Base-by-base conservation (phyloP, 495 filamentous ascomycete genomes). In the Annulohypoxylon maeteangense region DNA sequence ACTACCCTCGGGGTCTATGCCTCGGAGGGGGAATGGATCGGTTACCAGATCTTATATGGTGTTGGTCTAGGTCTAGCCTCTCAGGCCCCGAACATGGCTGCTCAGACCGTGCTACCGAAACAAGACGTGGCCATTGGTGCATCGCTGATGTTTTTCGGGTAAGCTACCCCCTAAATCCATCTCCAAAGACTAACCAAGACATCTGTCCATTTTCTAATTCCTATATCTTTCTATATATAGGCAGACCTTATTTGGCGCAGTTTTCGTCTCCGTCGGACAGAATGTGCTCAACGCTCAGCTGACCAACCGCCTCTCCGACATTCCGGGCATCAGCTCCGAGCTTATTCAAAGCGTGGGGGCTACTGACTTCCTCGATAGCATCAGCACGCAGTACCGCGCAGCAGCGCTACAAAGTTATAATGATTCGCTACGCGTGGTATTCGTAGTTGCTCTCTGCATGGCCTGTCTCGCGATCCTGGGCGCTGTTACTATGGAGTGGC, bases 41-140 rank as follows among this genome's bases (percentile, higher is more conserved):
- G 89, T 2, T 90, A 87, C 71, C 88, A 91, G 62, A 75, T 88
- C 31, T 25, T 91, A 5, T 87, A 79, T 45, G 90, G 90, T 25
- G 64, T 86, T 0, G 89, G 88, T 16, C 65, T 87, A 4, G 90
- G 88, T 1, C 62, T 82, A 1, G 84, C 83, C 1, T 79, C 88
- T 77, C 87, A 90, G 20, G 55, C 23, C 0, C 55, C 55, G 5
- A 25, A 18, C 10, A 7, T 59, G 8, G 36, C 36, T 3, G 34
- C 55, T 11, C 55, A 59, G 29, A 55, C 51, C 0, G 51, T 55
- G 3, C 29, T 55, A 5, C 51, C 51, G 4, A 6, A 7, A 5
- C 4, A 16, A 7, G 51, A 55, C 10, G 29, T 55, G 0, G 4
- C 51, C 7, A 55, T 34, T 8, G 51, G 51, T 7, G 16, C 51